These are phyloP conservation scores for Erodium maritimum DNA, from an alignment of 345 rosid genomes.

Conservation along the genomic window DNA sequence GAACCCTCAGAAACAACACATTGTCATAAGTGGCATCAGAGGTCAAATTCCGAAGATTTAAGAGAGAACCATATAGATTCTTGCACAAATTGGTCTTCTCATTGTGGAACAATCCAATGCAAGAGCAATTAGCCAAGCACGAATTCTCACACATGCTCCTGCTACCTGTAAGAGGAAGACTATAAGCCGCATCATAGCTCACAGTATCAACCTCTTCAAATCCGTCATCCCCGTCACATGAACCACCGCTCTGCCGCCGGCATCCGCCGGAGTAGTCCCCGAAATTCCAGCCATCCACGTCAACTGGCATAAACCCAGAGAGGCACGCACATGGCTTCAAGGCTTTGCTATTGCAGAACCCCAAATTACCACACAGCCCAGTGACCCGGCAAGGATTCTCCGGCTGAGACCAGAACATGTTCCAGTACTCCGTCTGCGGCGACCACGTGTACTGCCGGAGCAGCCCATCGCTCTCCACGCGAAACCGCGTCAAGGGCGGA, in stretches of 20 bases:
- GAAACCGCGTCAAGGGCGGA: slow-evolving; percentile 43
- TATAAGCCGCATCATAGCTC: slow-evolving; percentile 26
- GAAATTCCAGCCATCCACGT: slow-evolving; percentile 28
- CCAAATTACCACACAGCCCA: slow-evolving; percentile 36
- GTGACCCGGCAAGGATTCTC: slow-evolving; percentile 31
- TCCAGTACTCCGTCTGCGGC: slow-evolving; percentile 28
- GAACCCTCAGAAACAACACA: slow-evolving; percentile 38
- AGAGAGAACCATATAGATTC: slow-evolving; percentile 37
- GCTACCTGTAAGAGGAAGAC: slow-evolving; percentile 22
- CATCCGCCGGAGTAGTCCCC: slow-evolving; percentile 45
- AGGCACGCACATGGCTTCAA: slow-evolving; percentile 34
- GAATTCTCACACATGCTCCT: slow-evolving; percentile 34
- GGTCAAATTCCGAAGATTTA: slow-evolving; percentile 46
- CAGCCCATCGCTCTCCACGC: slow-evolving; percentile 26
- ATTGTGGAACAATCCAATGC: slow-evolving; percentile 48
- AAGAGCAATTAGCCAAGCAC: slow-evolving; percentile 55
- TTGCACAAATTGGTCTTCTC: slow-evolving; percentile 34
- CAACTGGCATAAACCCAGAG: slow-evolving; percentile 30
- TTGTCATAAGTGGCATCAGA: slow-evolving; percentile 19
- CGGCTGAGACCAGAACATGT: slow-evolving; percentile 46
- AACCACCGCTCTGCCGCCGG: slow-evolving; percentile 15
- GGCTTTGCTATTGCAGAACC: slow-evolving; percentile 18
- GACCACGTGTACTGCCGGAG: slow-evolving; percentile 42
- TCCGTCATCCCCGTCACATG: slow-evolving; percentile 24
- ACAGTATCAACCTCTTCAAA: slow-evolving; percentile 33